A percentile compares a stretch with the other conserved stretches of the same genome.
Evolutionary conservation across 768 basidiomycete genomes (phyloP).

Genomic region (Boletus coccyginus): DNA sequence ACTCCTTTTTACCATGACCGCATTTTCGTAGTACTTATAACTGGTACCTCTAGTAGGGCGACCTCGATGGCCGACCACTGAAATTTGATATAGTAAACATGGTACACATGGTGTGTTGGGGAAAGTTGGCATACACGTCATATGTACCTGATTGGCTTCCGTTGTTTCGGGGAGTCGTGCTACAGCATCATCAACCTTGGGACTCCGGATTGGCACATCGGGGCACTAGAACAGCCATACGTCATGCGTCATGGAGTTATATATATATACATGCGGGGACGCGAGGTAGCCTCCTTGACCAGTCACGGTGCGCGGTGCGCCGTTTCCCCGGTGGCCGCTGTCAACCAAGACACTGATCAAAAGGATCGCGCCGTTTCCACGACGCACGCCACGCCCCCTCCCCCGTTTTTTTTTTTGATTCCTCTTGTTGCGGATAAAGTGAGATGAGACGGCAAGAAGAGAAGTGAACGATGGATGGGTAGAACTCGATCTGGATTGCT

Average conservation of each 20-base stretch:
- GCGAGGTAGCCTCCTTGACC: neutral
- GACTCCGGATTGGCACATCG: no score
- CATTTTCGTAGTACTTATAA: slow-evolving; percentile 12
- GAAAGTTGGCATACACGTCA: no score
- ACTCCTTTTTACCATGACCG: slow-evolving; percentile 7
- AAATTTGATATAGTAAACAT: slow-evolving; percentile 11
- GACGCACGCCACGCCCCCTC: slow-evolving; percentile 7
- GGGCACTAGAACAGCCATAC: neutral
- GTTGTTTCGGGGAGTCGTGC: neutral
- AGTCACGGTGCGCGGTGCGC: neutral
- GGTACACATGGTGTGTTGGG: neutral
- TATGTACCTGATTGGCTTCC: neutral
- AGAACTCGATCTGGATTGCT: no score
- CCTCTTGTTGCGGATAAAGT: no score
- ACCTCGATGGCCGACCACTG: slow-evolving; percentile 16
- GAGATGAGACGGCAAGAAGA: no score
- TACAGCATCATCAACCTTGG: no score
- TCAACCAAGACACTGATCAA: neutral
- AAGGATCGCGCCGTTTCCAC: neutral
- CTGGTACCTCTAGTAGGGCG: slow-evolving; percentile 11
- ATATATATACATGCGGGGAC: neutral
- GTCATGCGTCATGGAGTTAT: neutral
- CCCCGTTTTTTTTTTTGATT: no score
- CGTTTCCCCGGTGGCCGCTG: neutral
- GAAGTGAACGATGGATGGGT: no score